A percentile compares a stretch with the other conserved stretches of the same genome.
These are phyloP conservation scores for Dalbergia oliveri DNA, from an alignment of 306 rosid genomes.

Conservation along the genomic window DNA sequence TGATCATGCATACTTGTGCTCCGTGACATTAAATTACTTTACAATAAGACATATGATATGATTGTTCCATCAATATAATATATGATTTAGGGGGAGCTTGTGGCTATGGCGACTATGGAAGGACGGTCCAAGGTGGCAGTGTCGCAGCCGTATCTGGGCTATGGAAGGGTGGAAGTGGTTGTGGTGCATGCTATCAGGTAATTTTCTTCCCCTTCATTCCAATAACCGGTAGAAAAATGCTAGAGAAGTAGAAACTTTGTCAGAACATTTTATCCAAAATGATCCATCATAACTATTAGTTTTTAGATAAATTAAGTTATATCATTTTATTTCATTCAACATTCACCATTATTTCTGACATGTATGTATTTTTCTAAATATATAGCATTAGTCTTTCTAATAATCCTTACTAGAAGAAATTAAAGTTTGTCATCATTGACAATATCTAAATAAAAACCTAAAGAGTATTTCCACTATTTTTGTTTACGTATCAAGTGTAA, in stretches of 20 bases:
- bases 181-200: conserved; percentile 91
- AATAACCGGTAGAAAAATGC: not conserved
- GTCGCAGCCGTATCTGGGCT: conserved; percentile 77
- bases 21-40: not conserved
- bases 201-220: not conserved
- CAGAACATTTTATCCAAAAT: too few relatives aligned
- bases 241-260: too few relatives aligned
- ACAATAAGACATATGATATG: not conserved
- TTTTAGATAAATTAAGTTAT: too few relatives aligned
- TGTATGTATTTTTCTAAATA: too few relatives aligned
- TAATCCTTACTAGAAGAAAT: not conserved
- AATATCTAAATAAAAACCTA: not conserved
- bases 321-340: too few relatives aligned
- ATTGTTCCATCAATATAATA: not conserved
- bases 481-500: not conserved
- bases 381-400: not conserved
- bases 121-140: conserved; percentile 67
- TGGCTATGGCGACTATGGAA: conserved; percentile 86
- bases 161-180: conserved; percentile 74
- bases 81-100: conserved; percentile 83
- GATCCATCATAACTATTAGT: too few relatives aligned
- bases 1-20: not conserved
- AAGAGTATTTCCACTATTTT: not conserved
- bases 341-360: too few relatives aligned
- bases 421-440: not conserved